phyloP scores from a whole-genome alignment of 495 filamentous ascomycete species.

The Annulohypoxylon nitens region DNA sequence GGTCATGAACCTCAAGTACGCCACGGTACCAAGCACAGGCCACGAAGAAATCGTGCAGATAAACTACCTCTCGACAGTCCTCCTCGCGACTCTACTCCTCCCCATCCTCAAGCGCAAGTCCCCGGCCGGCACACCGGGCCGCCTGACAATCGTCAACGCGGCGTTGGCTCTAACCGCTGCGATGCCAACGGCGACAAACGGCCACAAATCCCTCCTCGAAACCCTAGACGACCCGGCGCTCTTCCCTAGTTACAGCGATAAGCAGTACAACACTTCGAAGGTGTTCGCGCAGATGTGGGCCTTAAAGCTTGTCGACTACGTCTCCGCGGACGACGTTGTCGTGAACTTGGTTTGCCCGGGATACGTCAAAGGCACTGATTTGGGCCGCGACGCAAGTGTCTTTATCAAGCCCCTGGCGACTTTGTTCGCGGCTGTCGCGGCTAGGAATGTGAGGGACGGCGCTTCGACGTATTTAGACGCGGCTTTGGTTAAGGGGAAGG shows the following conservation, averaged over 20 bases:
- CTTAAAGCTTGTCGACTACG: constrained; percentile 57
- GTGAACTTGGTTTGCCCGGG: constrained; percentile 64
- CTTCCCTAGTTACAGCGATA: constrained; percentile 46
- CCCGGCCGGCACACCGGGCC: constrained; percentile 46
- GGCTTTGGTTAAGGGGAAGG: constrained; percentile 56
- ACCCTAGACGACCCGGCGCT: constrained; percentile 58
- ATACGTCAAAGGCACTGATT: constrained; percentile 58
- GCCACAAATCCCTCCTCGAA: constrained; percentile 53
- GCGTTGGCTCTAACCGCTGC: constrained; percentile 52
- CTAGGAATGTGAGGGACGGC: constrained; percentile 50
- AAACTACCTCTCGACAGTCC: constrained; percentile 63
- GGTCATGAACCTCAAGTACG: constrained; percentile 51
- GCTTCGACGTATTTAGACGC: constrained; percentile 60
- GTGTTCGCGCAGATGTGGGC: constrained; percentile 59
- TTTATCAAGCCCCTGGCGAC: constrained; percentile 30
- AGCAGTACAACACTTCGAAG: constrained; percentile 60
- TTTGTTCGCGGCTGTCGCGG: constrained; percentile 46
- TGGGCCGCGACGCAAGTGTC: constrained; percentile 50
- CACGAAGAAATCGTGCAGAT: constrained; percentile 64
- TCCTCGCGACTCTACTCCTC: constrained; percentile 64
- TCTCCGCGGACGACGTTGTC: constrained; percentile 60
- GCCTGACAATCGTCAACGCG: constrained; percentile 59
- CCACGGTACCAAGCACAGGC: constrained; percentile 53
- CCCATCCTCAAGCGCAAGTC: constrained; percentile 61
- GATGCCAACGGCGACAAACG: constrained; percentile 49